phyloP scores from a whole-genome alignment of 169 alveolate species.

The Plasmodium billcollinsi region DNA sequence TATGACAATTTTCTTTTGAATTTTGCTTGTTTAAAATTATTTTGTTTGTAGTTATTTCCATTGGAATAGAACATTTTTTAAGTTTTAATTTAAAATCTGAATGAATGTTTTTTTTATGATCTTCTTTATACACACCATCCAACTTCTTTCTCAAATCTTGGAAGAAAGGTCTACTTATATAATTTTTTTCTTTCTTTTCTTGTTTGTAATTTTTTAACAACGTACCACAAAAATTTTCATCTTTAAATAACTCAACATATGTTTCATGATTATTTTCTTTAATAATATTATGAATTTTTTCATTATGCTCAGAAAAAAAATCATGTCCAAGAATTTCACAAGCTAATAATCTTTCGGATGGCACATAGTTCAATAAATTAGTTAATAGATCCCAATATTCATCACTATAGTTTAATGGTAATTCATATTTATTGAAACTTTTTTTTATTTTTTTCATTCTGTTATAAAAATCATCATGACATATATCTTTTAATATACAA shows the following conservation, averaged over 20 bases:
- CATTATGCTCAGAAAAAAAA: conserved; percentile 40
- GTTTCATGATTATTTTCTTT: conserved; percentile 1
- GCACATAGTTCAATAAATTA: conserved; percentile 60
- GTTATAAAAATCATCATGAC: conserved; percentile 39
- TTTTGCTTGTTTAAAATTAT: too few species aligned
- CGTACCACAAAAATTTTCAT: conserved; percentile 15
- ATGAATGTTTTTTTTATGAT: too few species aligned
- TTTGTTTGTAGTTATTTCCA: too few species aligned
- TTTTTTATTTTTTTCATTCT: conserved; percentile 60
- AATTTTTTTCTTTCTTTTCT: conserved; percentile 49
- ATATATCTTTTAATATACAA: conserved; percentile 46
- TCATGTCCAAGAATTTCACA: conserved; percentile 76
- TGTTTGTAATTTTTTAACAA: conserved; percentile 42
- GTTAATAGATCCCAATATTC: conserved; percentile 73
- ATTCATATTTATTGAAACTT: conserved; percentile 53
- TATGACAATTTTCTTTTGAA: too few species aligned
- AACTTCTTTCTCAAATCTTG: neutral
- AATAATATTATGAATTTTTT: conserved; percentile 48
- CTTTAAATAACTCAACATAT: conserved; percentile 16
- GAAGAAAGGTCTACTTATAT: conserved; percentile 44
- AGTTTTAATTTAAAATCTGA: neutral
- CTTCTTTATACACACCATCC: too few species aligned
- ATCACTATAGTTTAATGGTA: conserved; percentile 69
- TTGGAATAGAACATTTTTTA: neutral
- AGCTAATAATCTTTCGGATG: conserved; percentile 75